Evolutionary conservation across 345 rosid species (phyloP), one percentile per base, ranked within the genome.

Genomic region (Hirschfeldia incana): DNA sequence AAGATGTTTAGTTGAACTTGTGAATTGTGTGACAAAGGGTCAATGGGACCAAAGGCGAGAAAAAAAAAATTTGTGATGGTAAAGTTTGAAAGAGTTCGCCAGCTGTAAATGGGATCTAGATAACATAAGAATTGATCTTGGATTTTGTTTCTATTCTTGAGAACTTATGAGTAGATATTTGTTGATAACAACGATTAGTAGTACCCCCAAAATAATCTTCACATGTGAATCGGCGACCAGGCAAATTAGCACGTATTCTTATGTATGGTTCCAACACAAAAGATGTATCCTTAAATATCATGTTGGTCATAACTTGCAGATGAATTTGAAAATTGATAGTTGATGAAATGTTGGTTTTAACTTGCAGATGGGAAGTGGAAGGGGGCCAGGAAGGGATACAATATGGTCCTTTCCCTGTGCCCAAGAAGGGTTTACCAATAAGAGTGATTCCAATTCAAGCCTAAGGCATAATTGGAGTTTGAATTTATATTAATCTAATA

Each of bases 391-490:
- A 90, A 78, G 98, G 92, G 12, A 90, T 94, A 73, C 97, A 92
- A 39, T 94, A 94, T 76, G 95, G 91, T 11, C 98, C 98, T 60
- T 94, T 94, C 72, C 98, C 97, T 0, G 95, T 94, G 9, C 97
- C 98, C 61, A 91, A 85, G 79, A 84, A 72, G 26, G 98, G 98
- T n/a, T 84, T 92, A 70, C 97, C 97, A 28, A 79, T 94, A 68
- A 85, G 81, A 76, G 89, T 92, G 4, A 79, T 49, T 27, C 87
- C 80, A 0, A 84, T 80, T n/a, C 64, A 21, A 75, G 62, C 78
- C 70, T 39, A 81, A 69, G 80, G 75, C 76, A 42, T 32, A 33
- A 39, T 67, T 69, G 55, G 70, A 3, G 4, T 10, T 6, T 44
- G 3, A 26, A 8, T 64, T 27, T 17, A 5, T 7, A 5, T 29